Evolutionary conservation across 176 grass and related monocot species (phyloP), one percentile per base, ranked within the genome.

Genomic region (Avena eriantha): DNA sequence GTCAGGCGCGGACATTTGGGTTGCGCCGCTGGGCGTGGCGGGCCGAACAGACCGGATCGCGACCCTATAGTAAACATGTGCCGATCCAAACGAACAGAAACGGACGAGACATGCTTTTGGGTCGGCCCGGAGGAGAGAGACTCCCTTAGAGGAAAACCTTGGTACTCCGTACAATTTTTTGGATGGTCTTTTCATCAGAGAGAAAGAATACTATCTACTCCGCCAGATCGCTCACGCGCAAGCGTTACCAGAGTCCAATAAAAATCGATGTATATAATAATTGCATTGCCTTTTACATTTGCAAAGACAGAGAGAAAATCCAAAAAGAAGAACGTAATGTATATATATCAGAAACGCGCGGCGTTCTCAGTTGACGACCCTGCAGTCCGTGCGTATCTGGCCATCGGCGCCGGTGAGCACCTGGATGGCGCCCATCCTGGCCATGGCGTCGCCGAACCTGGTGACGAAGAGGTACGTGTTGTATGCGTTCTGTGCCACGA

Each of bases 371-470:
- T 90, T 92, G 7, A 92, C 65, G n/a, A 80, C 64, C 73, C 92
- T 87, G 77, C 90, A 97, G 76, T 90, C 82, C 8, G 43, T 48
- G 36, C 90, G 81, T 45, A 94, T 92, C 80, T 94, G 88, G 3
- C 92, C 92, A 47, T 87, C 75, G 22, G 66, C 84, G 22, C 94
- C 92, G 4, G 90, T 92, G 16, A 92, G 87, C 49, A 87, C 90
- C 21, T 69, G 76, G 26, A 88, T 84, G 33, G 61, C 70, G 26
- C 94, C 89, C 90, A 94, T 93, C 57, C 78, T 92, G 35, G 89
- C 87, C 92, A 97, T 97, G 23, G 92, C 87, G 10, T 72, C 80
- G 8, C 59, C 85, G 76, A 97, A 94, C 87, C 69, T 73, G 19
- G 73, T 86, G 64, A 77, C 80, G 43, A 90, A 86, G 1, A 90